These are phyloP conservation scores for Tolypocladium tropicale DNA, from an alignment of 2,329 filamentous ascomycete species.

Conservation along the genomic window DNA sequence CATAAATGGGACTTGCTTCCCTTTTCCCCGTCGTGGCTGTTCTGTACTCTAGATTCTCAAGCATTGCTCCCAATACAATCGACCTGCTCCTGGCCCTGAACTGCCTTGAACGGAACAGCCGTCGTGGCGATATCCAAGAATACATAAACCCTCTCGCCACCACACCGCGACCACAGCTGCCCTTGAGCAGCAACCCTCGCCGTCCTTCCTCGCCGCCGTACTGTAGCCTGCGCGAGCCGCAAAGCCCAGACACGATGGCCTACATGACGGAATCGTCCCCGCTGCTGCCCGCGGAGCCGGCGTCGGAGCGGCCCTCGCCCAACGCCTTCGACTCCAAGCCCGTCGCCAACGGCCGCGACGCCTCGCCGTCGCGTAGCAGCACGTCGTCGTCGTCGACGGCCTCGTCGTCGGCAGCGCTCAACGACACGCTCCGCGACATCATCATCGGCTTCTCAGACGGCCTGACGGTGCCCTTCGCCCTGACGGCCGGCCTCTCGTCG, in stretches of 20 bases:
- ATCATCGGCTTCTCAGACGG: slow-evolving; percentile 73
- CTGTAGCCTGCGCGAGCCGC: not conserved
- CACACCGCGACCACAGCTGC: not conserved
- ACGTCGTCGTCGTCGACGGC: slow-evolving; percentile 7
- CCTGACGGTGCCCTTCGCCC: slow-evolving; percentile 68
- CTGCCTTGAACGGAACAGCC: too few relatives aligned
- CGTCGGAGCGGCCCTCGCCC: slow-evolving; percentile 12
- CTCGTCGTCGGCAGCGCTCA: slow-evolving; percentile 18
- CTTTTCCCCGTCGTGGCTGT: not conserved
- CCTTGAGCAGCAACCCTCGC: too few relatives aligned
- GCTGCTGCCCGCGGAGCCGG: slow-evolving; percentile 20
- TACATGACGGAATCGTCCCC: slow-evolving; percentile 19
- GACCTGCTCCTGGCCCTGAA: too few relatives aligned
- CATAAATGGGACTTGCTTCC: not conserved
- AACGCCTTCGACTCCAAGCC: slow-evolving; percentile 13
- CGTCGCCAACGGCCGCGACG: slow-evolving; percentile 11
- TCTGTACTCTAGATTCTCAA: not conserved
- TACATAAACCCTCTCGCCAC: not conserved
- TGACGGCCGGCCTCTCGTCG: slow-evolving; percentile 62
- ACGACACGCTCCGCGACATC: slow-evolving; percentile 46
- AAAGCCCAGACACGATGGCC: slow-evolving; percentile 15
- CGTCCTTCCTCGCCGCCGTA: not conserved
- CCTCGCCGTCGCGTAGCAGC: slow-evolving; percentile 9
- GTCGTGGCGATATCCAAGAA: too few relatives aligned
- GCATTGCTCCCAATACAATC: not conserved